Percentiles rank a stretch among this genome's conserved stretches.
Conservation (phyloP, 768 basidiomycete genomes). For the Lyophyllum decastes region DNA sequence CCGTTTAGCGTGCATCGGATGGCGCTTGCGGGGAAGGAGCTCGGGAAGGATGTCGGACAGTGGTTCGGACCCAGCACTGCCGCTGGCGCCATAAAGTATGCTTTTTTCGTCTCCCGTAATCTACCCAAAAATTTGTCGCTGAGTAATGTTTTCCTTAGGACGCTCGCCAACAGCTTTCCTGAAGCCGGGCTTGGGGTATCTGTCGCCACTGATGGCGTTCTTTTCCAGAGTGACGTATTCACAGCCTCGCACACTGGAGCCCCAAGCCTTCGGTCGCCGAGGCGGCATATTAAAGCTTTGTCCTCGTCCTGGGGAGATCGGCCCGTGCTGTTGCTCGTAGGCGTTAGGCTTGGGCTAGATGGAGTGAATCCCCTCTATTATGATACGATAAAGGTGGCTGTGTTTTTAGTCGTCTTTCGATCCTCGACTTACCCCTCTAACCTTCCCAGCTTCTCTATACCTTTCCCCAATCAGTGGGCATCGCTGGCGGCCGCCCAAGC, state of each 20-base stretch:
- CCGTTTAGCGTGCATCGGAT: conserved; percentile 97
- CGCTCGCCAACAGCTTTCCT: conserved; percentile 77
- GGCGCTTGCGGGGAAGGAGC: conserved; percentile 91
- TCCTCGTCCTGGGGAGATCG: conserved; percentile 69
- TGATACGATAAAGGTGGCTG: conserved; percentile 59
- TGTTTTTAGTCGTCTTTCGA: not conserved
- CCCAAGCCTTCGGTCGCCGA: conserved; percentile 26
- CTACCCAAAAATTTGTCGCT: not conserved
- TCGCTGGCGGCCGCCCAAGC: conserved; percentile 95
- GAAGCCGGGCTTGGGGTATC: conserved; percentile 80
- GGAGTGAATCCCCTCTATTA: conserved; percentile 96
- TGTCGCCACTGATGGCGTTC: conserved; percentile 77
- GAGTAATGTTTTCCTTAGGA: conserved; percentile 39
- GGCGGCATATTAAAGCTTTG: conserved; percentile 22
- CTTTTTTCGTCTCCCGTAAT: conserved; percentile 8
- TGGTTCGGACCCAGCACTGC: conserved; percentile 99
- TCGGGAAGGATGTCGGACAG: conserved; percentile 93
- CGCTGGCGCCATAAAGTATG: conserved; percentile 92
- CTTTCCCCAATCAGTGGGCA: conserved; percentile 94
- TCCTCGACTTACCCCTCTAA: not conserved
- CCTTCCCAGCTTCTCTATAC: conserved; percentile 74
- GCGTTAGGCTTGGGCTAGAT: conserved; percentile 85
- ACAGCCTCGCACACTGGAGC: conserved; percentile 60
- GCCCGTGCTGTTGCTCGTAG: conserved; percentile 85
- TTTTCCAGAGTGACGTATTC: conserved; percentile 87